phyloP scores from a whole-genome alignment of 139 green algal genomes.

The Trebouxia sp. region DNA sequence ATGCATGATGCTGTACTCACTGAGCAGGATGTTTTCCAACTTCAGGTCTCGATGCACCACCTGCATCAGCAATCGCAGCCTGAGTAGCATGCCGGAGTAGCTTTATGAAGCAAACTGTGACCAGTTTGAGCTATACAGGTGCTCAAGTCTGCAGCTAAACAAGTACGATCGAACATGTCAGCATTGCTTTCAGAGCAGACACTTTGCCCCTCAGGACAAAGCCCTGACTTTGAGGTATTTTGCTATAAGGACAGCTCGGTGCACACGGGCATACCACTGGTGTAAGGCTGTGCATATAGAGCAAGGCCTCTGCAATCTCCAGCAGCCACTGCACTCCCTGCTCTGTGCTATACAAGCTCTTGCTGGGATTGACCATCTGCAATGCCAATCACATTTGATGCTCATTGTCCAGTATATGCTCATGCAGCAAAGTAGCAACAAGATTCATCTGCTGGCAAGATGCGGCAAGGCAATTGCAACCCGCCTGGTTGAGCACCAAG shows the following conservation, averaged over 20 bases:
- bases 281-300: slow-evolving; percentile 35
- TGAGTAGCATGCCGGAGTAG: too few species aligned
- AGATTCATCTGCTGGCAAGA: not conserved
- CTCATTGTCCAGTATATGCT: not conserved
- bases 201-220: too few species aligned
- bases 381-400: not conserved
- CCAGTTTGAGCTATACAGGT: too few species aligned
- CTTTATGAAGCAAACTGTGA: too few species aligned
- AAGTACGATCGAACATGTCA: too few species aligned
- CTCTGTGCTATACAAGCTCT: slow-evolving; percentile 35
- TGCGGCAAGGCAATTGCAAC: not conserved
- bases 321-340: slow-evolving; percentile 40
- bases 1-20: not conserved
- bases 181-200: too few species aligned
- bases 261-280: slow-evolving; percentile 25
- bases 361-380: slow-evolving; percentile 38
- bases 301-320: slow-evolving; percentile 43
- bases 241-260: not conserved
- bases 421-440: not conserved
- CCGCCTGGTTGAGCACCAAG: slow-evolving; percentile 26
- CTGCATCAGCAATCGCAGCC: not conserved
- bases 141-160: too few species aligned
- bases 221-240: too few species aligned
- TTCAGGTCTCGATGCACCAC: slow-evolving; percentile 24
- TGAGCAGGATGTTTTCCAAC: slow-evolving; percentile 23